Evolutionary conservation across 2,329 filamentous ascomycete genomes (phyloP), one percentile per base, ranked within the genome.

Genomic region (Fusarium devonianum): DNA sequence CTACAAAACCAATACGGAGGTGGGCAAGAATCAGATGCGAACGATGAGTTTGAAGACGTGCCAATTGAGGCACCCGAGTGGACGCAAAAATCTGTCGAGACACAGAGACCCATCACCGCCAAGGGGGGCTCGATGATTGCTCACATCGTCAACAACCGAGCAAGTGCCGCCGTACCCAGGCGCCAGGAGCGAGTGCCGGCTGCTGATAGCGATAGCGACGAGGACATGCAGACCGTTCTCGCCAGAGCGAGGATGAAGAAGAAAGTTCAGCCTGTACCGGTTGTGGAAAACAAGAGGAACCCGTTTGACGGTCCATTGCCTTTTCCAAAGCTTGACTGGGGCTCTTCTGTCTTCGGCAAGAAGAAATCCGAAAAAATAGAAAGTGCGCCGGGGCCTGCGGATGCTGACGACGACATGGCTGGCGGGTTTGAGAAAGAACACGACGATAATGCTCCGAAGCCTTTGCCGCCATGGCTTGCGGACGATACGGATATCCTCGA

Each of bases 291-390:
- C 38, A 76, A 80, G 25, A 83, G 82, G 58, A 84, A 85, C 60
- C 78, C 83, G 0, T 84, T 96, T 65, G 83, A 84, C 58, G 93
- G 93, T 0, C 91, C 92, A 0, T 72, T 99, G 5, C 94, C 94
- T 0, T 99, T 99, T 65, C 92, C 96, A 62, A 93, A 91, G 66
- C 78, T 96, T 2, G 85, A 88, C 33, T 85, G 82, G 78, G 86
- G 83, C 40, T 86, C 83, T 3, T 81, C 78, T 2, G 75, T 85
- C 2, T 85, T 85, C 51, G 72, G 71, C 5, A 78, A 76, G 55
- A 77, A 75, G 45, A 52, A 60, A 6, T 43, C 49, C 1, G 53
- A 66, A 17, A 25, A 40, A 10, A 32, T 57, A 7, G 7, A 51
- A 63, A 4, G 66, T 35, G 33, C 28, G 2, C 10, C 37, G 14